Evolutionary conservation across 192 early-diverging fungal species (phyloP).

Genomic region (Entophlyctis luteolus): DNA sequence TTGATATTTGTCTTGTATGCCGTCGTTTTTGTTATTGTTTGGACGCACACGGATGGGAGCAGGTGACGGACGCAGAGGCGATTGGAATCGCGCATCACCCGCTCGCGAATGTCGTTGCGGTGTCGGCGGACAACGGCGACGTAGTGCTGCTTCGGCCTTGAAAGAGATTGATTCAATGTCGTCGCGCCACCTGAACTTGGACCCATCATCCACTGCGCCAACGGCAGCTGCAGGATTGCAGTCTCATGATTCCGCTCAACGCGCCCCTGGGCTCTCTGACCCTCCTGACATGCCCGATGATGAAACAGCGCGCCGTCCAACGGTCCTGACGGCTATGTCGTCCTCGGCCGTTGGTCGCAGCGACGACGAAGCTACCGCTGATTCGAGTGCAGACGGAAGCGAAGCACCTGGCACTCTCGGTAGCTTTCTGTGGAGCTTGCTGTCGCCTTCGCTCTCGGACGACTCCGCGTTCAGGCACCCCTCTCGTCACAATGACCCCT

Average conservation of each 20-base stretch:
- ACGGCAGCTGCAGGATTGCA: too few relatives aligned
- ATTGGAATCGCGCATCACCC: slow-evolving; percentile 81
- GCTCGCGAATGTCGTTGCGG: slow-evolving; percentile 71
- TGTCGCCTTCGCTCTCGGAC: background rate
- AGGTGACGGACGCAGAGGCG: slow-evolving; percentile 65
- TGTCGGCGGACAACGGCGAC: slow-evolving; percentile 61
- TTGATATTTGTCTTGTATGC: too few relatives aligned
- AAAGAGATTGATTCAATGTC: too few relatives aligned
- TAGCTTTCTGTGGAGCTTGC: slow-evolving; percentile 5
- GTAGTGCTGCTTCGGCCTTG: background rate
- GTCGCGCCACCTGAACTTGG: too few relatives aligned
- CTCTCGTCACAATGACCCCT: background rate
- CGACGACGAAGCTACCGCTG: background rate
- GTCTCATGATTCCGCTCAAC: too few relatives aligned
- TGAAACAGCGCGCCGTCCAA: too few relatives aligned
- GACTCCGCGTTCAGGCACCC: slow-evolving; percentile 6
- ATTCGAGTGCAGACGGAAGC: background rate
- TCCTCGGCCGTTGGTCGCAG: too few relatives aligned
- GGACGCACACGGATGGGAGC: background rate
- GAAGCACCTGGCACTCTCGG: background rate
- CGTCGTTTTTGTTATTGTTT: too few relatives aligned
- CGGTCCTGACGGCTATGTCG: too few relatives aligned
- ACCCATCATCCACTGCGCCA: too few relatives aligned
- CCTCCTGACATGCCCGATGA: too few relatives aligned
- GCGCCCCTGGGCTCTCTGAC: too few relatives aligned